These are phyloP conservation scores for Phytophthora rubi DNA, from an alignment of 352 stramenopile species.

Conservation along the genomic window DNA sequence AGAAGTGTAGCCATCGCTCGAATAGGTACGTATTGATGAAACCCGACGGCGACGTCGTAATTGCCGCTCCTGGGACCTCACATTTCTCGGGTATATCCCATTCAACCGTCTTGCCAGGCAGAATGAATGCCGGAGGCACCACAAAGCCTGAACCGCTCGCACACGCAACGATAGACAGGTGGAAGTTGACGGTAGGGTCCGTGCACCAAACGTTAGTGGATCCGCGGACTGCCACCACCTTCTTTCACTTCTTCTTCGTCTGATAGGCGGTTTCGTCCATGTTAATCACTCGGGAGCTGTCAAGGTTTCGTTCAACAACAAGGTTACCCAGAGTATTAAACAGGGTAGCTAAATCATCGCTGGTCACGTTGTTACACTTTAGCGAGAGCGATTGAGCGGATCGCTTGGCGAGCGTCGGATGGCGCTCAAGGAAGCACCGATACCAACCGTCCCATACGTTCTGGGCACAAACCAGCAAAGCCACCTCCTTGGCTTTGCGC, in stretches of 20 bases:
- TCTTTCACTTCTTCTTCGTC: not conserved
- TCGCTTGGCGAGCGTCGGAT: slow-evolving; percentile 7
- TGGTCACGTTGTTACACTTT: slow-evolving; percentile 17
- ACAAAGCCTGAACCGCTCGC: too few relatives aligned
- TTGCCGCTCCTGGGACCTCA: too few relatives aligned
- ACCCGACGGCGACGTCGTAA: too few relatives aligned
- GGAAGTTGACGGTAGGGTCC: not conserved
- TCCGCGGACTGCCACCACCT: not conserved
- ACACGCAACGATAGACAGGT: too few relatives aligned
- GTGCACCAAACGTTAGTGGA: slow-evolving; percentile 5
- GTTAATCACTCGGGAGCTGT: not conserved
- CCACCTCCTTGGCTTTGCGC: slow-evolving; percentile 17
- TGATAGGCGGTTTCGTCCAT: slow-evolving; percentile 6
- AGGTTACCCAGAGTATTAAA: slow-evolving; percentile 21
- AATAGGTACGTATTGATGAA: too few relatives aligned
- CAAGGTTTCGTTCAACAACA: slow-evolving; percentile 5
- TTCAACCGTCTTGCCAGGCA: too few relatives aligned
- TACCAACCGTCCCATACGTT: slow-evolving; percentile 28
- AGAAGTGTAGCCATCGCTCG: too few relatives aligned
- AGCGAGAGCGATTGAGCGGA: slow-evolving; percentile 18
- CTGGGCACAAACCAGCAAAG: not conserved
- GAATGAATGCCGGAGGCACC: too few relatives aligned
- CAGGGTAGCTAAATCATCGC: slow-evolving; percentile 8
- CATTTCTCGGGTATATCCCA: too few relatives aligned
- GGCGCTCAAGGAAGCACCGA: slow-evolving; percentile 19